Percentiles rank a stretch among this genome's conserved stretches.
phyloP scores from a whole-genome alignment of 345 rosid species.

The Arabidopsis thaliana region TAIR10.1 NC_003071.7:10719501-10720000 shows the following conservation, averaged over 20 bases:
- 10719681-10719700: slow-evolving; percentile 93
- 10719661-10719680: slow-evolving; percentile 95
- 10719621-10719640: slow-evolving; percentile 76
- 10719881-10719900: slow-evolving; percentile 88
- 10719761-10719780: slow-evolving; percentile 6
- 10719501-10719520: slow-evolving; percentile 9
- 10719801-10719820: not conserved
- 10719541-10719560: slow-evolving; percentile 14
- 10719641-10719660: slow-evolving; percentile 99
- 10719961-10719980: slow-evolving; percentile 83
- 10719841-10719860: slow-evolving; percentile 15
- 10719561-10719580: not conserved
- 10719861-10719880: slow-evolving; percentile 18
- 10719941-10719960: slow-evolving; percentile 93
- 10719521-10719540: slow-evolving; percentile 18
- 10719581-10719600: slow-evolving; percentile 18
- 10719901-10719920: slow-evolving; percentile 86
- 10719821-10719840: not conserved
- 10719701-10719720: slow-evolving; percentile 98
- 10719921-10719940: slow-evolving; percentile 85
- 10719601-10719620: slow-evolving; percentile 22
- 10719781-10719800: slow-evolving; percentile 12
- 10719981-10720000: slow-evolving; percentile 17
- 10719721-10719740: slow-evolving; percentile 91
- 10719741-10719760: slow-evolving; percentile 52